Conservation (phyloP, 352 stramenopile species). For the Pythium aphanidermatum region DNA sequence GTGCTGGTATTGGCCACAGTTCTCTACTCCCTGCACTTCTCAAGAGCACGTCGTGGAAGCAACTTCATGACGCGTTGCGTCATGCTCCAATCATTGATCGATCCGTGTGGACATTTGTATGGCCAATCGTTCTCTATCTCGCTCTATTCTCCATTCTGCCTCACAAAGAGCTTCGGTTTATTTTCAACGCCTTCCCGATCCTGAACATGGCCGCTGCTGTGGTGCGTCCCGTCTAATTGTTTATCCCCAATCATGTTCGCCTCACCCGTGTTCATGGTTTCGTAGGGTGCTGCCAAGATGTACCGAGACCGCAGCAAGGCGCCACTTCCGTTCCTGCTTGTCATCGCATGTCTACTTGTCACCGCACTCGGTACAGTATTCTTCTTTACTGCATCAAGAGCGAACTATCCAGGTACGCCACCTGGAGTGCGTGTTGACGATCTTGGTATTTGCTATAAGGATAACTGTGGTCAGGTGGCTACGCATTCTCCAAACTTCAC, state of each 20-base stretch:
- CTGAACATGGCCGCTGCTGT: slow-evolving; percentile 92
- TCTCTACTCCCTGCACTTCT: slow-evolving; percentile 34
- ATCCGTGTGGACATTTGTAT: slow-evolving; percentile 47
- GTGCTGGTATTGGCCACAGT: slow-evolving; percentile 20
- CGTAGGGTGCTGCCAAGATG: slow-evolving; percentile 59
- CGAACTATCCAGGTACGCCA: slow-evolving; percentile 94
- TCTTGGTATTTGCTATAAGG: neutral
- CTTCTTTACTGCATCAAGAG: slow-evolving; percentile 64
- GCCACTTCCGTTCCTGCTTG: slow-evolving; percentile 43
- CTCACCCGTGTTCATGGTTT: neutral
- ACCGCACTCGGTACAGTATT: slow-evolving; percentile 39
- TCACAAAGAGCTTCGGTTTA: slow-evolving; percentile 98
- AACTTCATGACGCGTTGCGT: slow-evolving; percentile 29
- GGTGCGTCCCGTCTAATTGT: slow-evolving; percentile 32
- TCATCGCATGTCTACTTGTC: slow-evolving; percentile 38
- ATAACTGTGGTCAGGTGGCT: slow-evolving; percentile 33
- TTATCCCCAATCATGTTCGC: neutral
- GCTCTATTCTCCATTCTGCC: slow-evolving; percentile 93
- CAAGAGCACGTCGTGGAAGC: slow-evolving; percentile 34
- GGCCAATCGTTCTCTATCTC: slow-evolving; percentile 85
- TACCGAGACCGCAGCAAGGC: slow-evolving; percentile 62
- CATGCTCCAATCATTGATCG: slow-evolving; percentile 40
- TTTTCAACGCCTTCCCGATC: slow-evolving; percentile 96
- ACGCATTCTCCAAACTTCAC: slow-evolving; percentile 61
- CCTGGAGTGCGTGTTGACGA: neutral